Base-by-base conservation (phyloP, 306 rosid species). In the Ziziphus jujuba region DNA sequence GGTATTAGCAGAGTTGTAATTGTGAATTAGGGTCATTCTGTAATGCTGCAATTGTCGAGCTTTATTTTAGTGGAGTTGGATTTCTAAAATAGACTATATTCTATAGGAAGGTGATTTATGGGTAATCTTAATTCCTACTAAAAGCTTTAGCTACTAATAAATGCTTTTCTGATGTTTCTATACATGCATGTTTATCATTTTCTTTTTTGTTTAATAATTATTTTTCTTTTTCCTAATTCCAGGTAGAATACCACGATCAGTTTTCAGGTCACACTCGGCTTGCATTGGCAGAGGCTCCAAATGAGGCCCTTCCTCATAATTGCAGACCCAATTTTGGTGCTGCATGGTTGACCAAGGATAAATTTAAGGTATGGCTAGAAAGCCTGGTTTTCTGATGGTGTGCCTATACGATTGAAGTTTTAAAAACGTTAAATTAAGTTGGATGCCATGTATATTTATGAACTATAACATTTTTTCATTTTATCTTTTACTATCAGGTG, bases 241-340 rank as follows among this genome's bases (percentile, higher is more conserved):
- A 90, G 97, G 97, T 93, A 64, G 97, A 93, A 73, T 90, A 87
- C 72, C 80, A 76, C 76, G 98, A 93, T 71, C 84, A 53, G 53
- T 76, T 81, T 69, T 90, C 96, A 11, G 98, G 98, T 60, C 85
- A 78, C 77, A 72, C 72, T 14, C 82, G 72, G 56, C 49, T 83
- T 77, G 96, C 97, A 10, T 78, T 71, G 62, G 98, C 98, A 6
- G 98, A 93, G 83, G 95, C 97, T 76, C 98, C 97, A 47, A 67
- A 82, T 69, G 98, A 90, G 80, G 96, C 98, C 73, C 98, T 93
- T 86, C 98, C 98, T 81, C 84, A 79, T 75, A 67, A 83, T 71
- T 93, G 98, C 83, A 84, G 98, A 80, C 97, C 98, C 72, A 93
- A 78, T 74, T 93, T 93, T 81, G 96, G 95, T 60, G 84, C 87